Percentiles rank a stretch among this genome's conserved stretches.
Conservation (phyloP, 2,329 filamentous ascomycete genomes). For the Cadophora luteo-olivacea region DNA sequence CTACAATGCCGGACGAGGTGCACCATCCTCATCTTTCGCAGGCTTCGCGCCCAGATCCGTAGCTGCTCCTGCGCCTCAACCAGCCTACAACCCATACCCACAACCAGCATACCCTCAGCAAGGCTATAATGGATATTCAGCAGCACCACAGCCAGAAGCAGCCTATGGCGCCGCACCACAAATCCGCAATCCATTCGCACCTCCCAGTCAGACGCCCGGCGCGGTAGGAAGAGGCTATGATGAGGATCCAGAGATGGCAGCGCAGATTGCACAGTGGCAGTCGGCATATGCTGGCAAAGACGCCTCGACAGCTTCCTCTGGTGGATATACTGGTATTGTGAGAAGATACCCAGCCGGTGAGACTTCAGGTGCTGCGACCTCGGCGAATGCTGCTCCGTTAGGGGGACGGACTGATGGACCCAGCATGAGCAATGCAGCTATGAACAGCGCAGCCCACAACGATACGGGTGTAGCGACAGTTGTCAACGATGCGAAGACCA, state of each 20-base stretch:
- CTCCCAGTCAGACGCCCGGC: conserved; percentile 51
- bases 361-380: conserved; percentile 51
- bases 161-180: conserved; percentile 65
- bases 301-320: conserved; percentile 46
- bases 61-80: conserved; percentile 45
- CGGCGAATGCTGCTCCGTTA: conserved; percentile 53
- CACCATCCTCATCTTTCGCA: conserved; percentile 47
- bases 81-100: conserved; percentile 34
- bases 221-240: conserved; percentile 48
- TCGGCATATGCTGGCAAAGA: conserved; percentile 80
- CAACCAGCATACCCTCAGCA: conserved; percentile 35
- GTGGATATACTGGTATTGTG: conserved; percentile 42
- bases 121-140: conserved; percentile 37
- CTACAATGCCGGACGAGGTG: conserved; percentile 37
- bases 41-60: conserved; percentile 67
- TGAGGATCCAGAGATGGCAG: conserved; percentile 82
- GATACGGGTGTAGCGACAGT: conserved; percentile 53
- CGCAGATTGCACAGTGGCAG: conserved; percentile 94
- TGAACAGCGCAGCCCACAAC: conserved; percentile 52
- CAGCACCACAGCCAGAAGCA: conserved; percentile 35
- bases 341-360: conserved; percentile 48
- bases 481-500: conserved; percentile 54
- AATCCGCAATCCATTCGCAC: conserved; percentile 82
- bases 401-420: conserved; percentile 48
- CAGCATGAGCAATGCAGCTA: conserved; percentile 84